Percentiles rank a stretch among this genome's conserved stretches.
phyloP scores from a whole-genome alignment of 257 asterid species.

The Hygrophila difformis region DNA sequence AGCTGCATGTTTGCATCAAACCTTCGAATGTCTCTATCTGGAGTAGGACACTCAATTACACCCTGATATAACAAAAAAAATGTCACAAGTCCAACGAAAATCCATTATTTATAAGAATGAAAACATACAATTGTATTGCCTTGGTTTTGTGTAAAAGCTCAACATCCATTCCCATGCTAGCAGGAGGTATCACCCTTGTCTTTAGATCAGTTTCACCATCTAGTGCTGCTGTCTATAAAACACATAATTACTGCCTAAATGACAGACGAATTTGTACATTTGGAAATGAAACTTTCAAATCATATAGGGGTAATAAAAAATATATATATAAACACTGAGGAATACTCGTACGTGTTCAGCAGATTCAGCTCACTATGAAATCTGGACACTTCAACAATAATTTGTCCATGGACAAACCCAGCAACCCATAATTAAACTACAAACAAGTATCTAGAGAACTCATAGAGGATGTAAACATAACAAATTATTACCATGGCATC shows the following conservation, averaged over 20 bases:
- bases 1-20: slow-evolving; percentile 91
- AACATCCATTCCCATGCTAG: slow-evolving; percentile 91
- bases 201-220: slow-evolving; percentile 99
- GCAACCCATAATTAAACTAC: too few species aligned
- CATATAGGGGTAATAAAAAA: too few species aligned
- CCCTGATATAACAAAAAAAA: slow-evolving; percentile 44
- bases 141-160: slow-evolving; percentile 87
- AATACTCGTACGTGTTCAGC: too few species aligned
- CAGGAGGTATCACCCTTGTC: slow-evolving; percentile 83
- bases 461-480: too few species aligned
- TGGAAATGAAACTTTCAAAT: neutral
- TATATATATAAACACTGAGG: too few species aligned
- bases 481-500: too few species aligned
- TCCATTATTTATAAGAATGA: slow-evolving; percentile 5
- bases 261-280: slow-evolving; percentile 7
- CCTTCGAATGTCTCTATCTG: slow-evolving; percentile 91
- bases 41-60: slow-evolving; percentile 89
- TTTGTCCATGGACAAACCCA: too few species aligned
- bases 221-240: slow-evolving; percentile 80
- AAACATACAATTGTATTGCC: slow-evolving; percentile 46
- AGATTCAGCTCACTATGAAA: too few species aligned
- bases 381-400: too few species aligned
- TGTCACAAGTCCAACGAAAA: slow-evolving; percentile 8
- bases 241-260: slow-evolving; percentile 12
- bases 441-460: too few species aligned